Conservation (phyloP, 768 basidiomycete species). For the Symmetrospora coprosmae region DNA sequence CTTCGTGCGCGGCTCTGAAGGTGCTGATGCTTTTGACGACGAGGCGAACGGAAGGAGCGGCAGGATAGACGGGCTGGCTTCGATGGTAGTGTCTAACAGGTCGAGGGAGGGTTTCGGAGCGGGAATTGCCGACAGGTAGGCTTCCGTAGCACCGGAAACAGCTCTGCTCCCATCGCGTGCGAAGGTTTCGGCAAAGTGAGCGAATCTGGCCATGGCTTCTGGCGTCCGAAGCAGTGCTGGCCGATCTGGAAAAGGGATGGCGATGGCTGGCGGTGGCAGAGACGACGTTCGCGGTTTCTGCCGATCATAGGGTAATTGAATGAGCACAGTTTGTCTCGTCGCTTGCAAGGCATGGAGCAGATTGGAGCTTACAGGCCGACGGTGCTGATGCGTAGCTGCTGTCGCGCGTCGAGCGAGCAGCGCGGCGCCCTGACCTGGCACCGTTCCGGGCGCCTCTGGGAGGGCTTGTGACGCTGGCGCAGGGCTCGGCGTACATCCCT, state of each 20-base stretch:
- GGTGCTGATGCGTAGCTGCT: slow-evolving; percentile 18
- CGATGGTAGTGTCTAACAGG: neutral
- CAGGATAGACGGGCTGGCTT: neutral
- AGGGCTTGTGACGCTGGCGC: too few relatives aligned
- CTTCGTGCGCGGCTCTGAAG: neutral
- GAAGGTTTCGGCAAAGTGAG: slow-evolving; percentile 42
- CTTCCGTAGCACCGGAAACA: neutral
- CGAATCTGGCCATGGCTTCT: slow-evolving; percentile 58
- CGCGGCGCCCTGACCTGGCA: slow-evolving; percentile 19
- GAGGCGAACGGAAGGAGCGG: neutral
- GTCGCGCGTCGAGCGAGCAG: slow-evolving; percentile 25
- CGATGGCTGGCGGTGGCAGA: slow-evolving; percentile 1
- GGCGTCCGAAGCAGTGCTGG: slow-evolving; percentile 57
- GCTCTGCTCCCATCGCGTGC: too few relatives aligned
- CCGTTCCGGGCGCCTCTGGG: neutral
- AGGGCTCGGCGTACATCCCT: too few relatives aligned
- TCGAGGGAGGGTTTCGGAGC: too few relatives aligned
- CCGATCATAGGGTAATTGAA: too few relatives aligned
- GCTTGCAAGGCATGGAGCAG: too few relatives aligned
- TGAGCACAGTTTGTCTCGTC: too few relatives aligned
- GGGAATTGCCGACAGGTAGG: neutral
- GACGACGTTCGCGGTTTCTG: slow-evolving; percentile 1
- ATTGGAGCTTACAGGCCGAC: too few relatives aligned
- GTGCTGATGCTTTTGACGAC: neutral
- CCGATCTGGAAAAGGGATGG: slow-evolving; percentile 50